Base-by-base conservation (phyloP, 1,284 basidiomycete genomes). In the Mycena sp. region DNA sequence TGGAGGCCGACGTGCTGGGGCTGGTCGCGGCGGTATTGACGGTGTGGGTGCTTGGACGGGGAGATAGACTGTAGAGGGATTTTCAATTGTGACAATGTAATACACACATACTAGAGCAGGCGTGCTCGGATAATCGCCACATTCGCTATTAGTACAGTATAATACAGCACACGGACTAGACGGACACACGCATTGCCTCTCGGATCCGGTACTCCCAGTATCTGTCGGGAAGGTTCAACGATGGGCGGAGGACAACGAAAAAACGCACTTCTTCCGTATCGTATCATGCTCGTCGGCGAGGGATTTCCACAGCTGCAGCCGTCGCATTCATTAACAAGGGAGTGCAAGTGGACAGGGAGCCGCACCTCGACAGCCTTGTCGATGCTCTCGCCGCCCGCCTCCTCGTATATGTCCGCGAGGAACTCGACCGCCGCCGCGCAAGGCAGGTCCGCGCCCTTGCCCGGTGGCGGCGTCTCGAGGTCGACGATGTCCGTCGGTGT, bases 351-450 rank as follows among this genome's bases (percentile, higher is more conserved):
- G 59, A 62, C 9, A 35, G 32, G 14, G 32, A n/a, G 63, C 72
- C 78, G 58, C 65, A 88, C 87, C 75, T 84, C 80, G 3, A 81
- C 79, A 4, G 88, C 87, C 69, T 83, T 80, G 23, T 75, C 68
- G 0, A 83, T 76, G 26, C 84, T 80, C 30, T 75, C 76, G 26
- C 75, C 77, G 1, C 83, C 87, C 48, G 84, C 82, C 62, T 85
- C 78, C 70, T 90, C 87, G 66, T 90, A 82, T 1, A 90, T 82
- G 71, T 98, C 95, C 0, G 94, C 95, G 63, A 94, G 71, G 74
- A 96, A 95, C 76, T 98, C 95, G 52, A 97, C 81, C 6, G 95
- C 95, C 26, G 87, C 81, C 1, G 86, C 80, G 57, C 90, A 89
- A 3, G 94, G 94, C 17, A 96, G 77, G 57, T 90, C 83, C 3